These are phyloP conservation scores for Phtheirospermum japonicum DNA, from an alignment of 257 asterid genomes.

Conservation along the genomic window DNA sequence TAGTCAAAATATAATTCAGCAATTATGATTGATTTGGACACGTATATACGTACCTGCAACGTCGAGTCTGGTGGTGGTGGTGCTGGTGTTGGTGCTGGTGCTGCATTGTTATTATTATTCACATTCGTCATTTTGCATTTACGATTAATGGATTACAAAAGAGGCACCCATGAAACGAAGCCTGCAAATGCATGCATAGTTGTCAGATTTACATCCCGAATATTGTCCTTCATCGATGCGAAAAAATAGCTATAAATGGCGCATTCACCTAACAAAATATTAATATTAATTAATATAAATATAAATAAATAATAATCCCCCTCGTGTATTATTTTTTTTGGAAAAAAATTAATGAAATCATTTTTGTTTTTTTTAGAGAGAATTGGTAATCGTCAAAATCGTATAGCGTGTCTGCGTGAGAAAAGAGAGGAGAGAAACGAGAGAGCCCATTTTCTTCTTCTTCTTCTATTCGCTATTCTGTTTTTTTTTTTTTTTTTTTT, in stretches of 20 bases:
- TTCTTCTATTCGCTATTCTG: not conserved
- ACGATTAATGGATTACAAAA: conserved; percentile 29
- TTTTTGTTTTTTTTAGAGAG: not conserved
- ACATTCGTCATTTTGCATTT: conserved; percentile 49
- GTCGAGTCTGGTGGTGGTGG: too few species aligned
- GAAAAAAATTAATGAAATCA: conserved; percentile 6
- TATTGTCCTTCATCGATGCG: conserved; percentile 1
- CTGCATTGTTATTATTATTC: conserved; percentile 32
- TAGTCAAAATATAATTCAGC: not conserved
- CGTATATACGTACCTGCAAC: conserved; percentile 40
- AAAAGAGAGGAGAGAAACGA: not conserved
- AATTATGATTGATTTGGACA: conserved; percentile 4
- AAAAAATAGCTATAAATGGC: not conserved
- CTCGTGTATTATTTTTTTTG: not conserved
- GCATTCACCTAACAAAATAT: conserved; percentile 24
- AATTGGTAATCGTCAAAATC: conserved; percentile 14
- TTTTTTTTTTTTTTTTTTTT: not conserved
- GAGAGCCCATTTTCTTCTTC: conserved; percentile 4
- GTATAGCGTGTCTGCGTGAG: conserved; percentile 4
- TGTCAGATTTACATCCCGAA: conserved; percentile 29
- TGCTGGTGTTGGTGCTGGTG: conserved; percentile 27
- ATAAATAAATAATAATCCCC: not conserved
- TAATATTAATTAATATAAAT: too few species aligned
- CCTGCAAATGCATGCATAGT: conserved; percentile 46
- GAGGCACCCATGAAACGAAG: conserved; percentile 35